Conservation (phyloP, 805 yeast species). For the Lachancea cidri region DNA sequence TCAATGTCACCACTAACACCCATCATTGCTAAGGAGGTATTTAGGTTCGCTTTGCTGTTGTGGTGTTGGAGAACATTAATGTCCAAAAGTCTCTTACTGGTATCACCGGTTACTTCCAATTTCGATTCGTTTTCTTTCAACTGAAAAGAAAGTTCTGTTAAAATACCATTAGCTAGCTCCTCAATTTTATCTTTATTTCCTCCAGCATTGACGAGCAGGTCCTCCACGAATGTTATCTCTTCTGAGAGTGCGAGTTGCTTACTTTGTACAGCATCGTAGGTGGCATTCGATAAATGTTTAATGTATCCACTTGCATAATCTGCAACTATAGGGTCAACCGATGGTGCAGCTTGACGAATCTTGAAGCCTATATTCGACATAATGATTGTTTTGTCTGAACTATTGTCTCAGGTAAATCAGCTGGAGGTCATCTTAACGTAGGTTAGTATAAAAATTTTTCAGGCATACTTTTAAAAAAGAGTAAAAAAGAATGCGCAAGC, state of each 20-base stretch:
- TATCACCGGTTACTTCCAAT: slow-evolving; percentile 74
- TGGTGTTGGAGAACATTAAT: slow-evolving; percentile 65
- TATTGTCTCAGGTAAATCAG: neutral
- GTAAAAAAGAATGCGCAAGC: slow-evolving; percentile 22
- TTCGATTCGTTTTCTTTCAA: slow-evolving; percentile 65
- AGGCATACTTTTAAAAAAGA: neutral
- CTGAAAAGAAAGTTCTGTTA: slow-evolving; percentile 47
- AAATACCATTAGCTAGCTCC: slow-evolving; percentile 41
- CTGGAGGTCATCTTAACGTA: neutral
- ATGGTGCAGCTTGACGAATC: slow-evolving; percentile 81
- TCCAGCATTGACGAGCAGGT: slow-evolving; percentile 75
- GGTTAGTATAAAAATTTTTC: neutral
- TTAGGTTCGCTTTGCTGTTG: slow-evolving; percentile 60
- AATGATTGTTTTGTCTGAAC: neutral
- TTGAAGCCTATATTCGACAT: slow-evolving; percentile 45
- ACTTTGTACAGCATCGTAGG: slow-evolving; percentile 77
- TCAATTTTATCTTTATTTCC: slow-evolving; percentile 57
- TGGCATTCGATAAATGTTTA: slow-evolving; percentile 69
- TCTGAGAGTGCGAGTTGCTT: slow-evolving; percentile 59
- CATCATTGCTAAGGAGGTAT: slow-evolving; percentile 67
- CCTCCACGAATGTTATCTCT: slow-evolving; percentile 65
- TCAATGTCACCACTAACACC: slow-evolving; percentile 83
- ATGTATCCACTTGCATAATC: slow-evolving; percentile 92
- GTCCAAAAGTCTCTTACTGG: slow-evolving; percentile 80
- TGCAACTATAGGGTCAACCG: slow-evolving; percentile 76